Percentiles rank a stretch among this genome's conserved stretches.
These are phyloP conservation scores for Cyathus striatus DNA, from an alignment of 768 basidiomycete species.

Conservation along the genomic window DNA sequence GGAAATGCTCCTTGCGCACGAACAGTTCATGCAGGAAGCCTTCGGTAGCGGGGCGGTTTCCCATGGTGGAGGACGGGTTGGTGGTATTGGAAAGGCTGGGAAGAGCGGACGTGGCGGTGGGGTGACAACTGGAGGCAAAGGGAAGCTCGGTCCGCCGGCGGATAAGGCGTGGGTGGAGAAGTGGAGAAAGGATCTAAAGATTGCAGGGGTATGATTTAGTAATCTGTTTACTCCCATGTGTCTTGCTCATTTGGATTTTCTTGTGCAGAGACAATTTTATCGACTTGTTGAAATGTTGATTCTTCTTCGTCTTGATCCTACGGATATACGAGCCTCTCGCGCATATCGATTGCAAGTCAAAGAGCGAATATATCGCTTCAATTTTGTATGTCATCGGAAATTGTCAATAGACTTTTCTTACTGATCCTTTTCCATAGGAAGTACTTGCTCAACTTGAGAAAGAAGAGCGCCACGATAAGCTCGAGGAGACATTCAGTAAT, in stretches of 20 bases:
- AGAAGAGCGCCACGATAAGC: slow-evolving; percentile 79
- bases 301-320: slow-evolving; percentile 60
- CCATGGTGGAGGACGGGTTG: slow-evolving; percentile 46
- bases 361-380: slow-evolving; percentile 91
- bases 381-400: slow-evolving; percentile 60
- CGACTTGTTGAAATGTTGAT: slow-evolving; percentile 90
- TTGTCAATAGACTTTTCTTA: slow-evolving; percentile 1
- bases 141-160: slow-evolving; percentile 73
- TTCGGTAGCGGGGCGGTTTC: slow-evolving; percentile 44
- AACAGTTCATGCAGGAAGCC: slow-evolving; percentile 67
- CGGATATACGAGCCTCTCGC: slow-evolving; percentile 46
- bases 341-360: slow-evolving; percentile 90
- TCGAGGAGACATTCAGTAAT: slow-evolving; percentile 89
- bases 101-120: slow-evolving; percentile 32
- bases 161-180: slow-evolving; percentile 74
- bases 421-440: slow-evolving; percentile 45
- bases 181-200: slow-evolving; percentile 81
- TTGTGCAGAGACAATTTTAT: slow-evolving; percentile 81
- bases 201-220: slow-evolving; percentile 85
- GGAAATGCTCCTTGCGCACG: slow-evolving; percentile 61
- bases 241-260: slow-evolving; percentile 2
- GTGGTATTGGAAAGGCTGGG: slow-evolving; percentile 36
- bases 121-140: slow-evolving; percentile 26
- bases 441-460: slow-evolving; percentile 84
- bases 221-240: slow-evolving; percentile 2